Percentiles rank a stretch among this genome's conserved stretches.
These are phyloP conservation scores for Trypanosoma melophagium DNA, from an alignment of 208 protist species.

Conservation along the genomic window DNA sequence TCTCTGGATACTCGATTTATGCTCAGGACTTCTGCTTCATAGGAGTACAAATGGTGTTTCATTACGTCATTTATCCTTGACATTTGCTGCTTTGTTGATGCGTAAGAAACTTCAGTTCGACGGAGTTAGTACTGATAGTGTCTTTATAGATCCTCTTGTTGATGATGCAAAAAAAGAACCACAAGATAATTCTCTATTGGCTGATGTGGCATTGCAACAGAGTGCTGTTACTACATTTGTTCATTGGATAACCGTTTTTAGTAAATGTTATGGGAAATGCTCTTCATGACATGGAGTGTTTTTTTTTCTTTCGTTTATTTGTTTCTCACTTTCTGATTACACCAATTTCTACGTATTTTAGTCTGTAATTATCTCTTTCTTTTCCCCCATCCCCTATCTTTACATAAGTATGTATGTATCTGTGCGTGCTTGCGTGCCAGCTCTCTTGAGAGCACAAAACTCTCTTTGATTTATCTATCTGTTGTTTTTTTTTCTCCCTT, in stretches of 20 bases:
- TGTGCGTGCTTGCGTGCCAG: too few species aligned
- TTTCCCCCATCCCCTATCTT: too few species aligned
- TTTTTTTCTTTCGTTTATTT: too few species aligned
- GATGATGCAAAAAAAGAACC: slow-evolving; percentile 13
- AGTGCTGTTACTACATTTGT: slow-evolving; percentile 37
- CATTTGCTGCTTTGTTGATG: slow-evolving; percentile 68
- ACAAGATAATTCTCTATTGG: slow-evolving; percentile 1
- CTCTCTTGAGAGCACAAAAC: too few species aligned
- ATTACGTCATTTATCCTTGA: slow-evolving; percentile 61
- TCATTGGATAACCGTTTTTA: slow-evolving; percentile 68
- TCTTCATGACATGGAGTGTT: background rate
- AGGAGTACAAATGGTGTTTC: slow-evolving; percentile 61
- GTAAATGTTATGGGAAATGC: slow-evolving; percentile 39
- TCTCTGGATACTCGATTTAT: slow-evolving; percentile 73
- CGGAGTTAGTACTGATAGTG: slow-evolving; percentile 23
- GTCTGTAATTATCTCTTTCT: slow-evolving; percentile 1
- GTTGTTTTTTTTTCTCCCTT: too few species aligned
- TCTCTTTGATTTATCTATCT: too few species aligned
- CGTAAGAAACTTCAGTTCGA: slow-evolving; percentile 23
- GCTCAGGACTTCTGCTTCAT: slow-evolving; percentile 68
- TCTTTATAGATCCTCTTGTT: slow-evolving; percentile 21
- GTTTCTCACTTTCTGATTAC: background rate
- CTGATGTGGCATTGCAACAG: slow-evolving; percentile 27
- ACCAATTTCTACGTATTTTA: background rate
- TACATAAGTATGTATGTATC: too few species aligned